phyloP scores from a whole-genome alignment of 1,284 basidiomycete species.

The Athelia sp. region DNA sequence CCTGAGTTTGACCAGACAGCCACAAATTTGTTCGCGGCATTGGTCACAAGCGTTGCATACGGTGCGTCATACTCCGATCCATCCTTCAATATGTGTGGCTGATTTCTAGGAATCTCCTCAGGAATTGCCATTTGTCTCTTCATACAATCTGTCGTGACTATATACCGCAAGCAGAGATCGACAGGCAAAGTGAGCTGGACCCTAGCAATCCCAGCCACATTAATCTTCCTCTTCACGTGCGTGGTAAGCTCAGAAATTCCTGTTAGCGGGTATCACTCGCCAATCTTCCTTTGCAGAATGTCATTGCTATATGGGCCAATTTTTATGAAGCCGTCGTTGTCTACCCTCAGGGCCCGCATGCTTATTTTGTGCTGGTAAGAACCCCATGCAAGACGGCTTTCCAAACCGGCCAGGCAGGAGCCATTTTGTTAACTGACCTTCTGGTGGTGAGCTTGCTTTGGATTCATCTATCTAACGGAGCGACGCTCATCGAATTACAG shows the following conservation, averaged over 20 bases:
- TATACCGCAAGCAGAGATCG: not conserved
- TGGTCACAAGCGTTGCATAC: too few relatives aligned
- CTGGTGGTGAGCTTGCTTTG: not conserved
- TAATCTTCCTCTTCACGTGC: not conserved
- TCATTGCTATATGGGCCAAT: not conserved
- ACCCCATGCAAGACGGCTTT: not conserved
- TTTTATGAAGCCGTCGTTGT: not conserved
- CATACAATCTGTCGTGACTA: not conserved
- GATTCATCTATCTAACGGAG: too few relatives aligned
- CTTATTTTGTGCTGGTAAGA: not conserved
- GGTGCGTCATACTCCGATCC: too few relatives aligned
- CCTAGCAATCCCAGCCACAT: not conserved
- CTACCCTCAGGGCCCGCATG: not conserved
- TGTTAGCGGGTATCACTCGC: not conserved
- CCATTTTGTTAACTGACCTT: not conserved
- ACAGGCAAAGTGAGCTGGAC: not conserved
- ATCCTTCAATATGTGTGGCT: too few relatives aligned
- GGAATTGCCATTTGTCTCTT: not conserved
- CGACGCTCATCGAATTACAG: not conserved
- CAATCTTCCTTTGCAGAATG: not conserved
- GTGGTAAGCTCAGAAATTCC: not conserved
- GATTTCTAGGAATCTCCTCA: not conserved
- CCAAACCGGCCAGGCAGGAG: not conserved
- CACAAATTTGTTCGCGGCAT: too few relatives aligned
- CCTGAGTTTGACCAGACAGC: too few relatives aligned